Percentiles rank a stretch among this genome's conserved stretches.
Evolutionary conservation across 306 rosid species (phyloP).

Genomic region (Quercus wislizeni): DNA sequence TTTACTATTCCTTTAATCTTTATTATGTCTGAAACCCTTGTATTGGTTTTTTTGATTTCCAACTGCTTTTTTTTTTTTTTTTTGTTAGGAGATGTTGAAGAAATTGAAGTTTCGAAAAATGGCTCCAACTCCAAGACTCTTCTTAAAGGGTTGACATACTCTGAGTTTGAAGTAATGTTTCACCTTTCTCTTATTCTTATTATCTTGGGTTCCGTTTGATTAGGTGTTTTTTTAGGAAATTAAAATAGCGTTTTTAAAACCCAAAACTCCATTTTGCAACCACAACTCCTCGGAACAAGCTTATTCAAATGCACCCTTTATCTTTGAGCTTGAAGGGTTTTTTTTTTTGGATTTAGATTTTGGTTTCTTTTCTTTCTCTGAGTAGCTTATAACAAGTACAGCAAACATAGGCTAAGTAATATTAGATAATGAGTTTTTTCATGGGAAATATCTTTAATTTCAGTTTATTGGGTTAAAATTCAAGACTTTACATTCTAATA

Average conservation of each 20-base stretch:
- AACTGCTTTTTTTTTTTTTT: background rate
- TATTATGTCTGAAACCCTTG: background rate
- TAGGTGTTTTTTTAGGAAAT: too few relatives aligned
- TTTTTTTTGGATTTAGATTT: background rate
- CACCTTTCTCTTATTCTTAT: background rate
- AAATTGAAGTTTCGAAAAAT: slow-evolving; percentile 15
- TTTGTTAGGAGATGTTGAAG: slow-evolving; percentile 25
- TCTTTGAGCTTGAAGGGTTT: too few relatives aligned
- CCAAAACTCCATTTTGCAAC: too few relatives aligned
- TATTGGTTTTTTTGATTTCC: background rate
- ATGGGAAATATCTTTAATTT: slow-evolving; percentile 1
- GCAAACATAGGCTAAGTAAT: background rate
- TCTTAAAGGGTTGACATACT: slow-evolving; percentile 79
- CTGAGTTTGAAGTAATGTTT: slow-evolving; percentile 61
- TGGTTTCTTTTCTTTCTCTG: background rate
- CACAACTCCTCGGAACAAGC: too few relatives aligned
- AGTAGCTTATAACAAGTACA: background rate
- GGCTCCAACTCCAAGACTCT: slow-evolving; percentile 53
- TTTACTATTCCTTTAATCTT: too few relatives aligned
- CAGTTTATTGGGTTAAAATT: background rate
- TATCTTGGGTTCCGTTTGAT: too few relatives aligned
- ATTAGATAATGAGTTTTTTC: background rate
- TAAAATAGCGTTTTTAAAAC: too few relatives aligned
- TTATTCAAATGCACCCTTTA: too few relatives aligned
- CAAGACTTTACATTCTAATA: slow-evolving; percentile 2